Percentiles rank a stretch among this genome's conserved stretches.
Evolutionary conservation across 495 filamentous ascomycete species (phyloP).

Genomic region (Talaromyces thailandensis): DNA sequence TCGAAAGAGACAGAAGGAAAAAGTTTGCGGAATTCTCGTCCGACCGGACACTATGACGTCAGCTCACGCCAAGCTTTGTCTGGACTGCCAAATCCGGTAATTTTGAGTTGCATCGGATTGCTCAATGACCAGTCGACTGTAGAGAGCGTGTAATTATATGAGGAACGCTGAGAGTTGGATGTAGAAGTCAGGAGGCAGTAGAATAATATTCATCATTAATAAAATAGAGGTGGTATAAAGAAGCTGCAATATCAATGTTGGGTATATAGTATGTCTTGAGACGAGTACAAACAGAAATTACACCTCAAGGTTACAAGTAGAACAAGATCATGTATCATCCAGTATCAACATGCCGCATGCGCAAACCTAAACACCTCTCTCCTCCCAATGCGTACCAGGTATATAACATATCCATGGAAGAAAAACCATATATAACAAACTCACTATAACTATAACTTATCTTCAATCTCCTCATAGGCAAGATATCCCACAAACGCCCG

Average conservation of each 20-base stretch:
- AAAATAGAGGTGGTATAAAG: neutral
- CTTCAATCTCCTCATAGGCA: conserved; percentile 48
- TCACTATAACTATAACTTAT: conserved; percentile 10
- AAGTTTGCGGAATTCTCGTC: neutral
- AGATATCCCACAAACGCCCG: conserved; percentile 74
- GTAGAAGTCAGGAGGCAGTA: conserved; percentile 11
- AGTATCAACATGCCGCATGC: neutral
- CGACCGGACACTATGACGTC: neutral
- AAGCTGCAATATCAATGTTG: neutral
- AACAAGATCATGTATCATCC: neutral
- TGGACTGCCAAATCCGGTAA: neutral
- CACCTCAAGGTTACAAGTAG: neutral
- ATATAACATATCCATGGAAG: neutral
- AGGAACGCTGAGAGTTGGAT: neutral
- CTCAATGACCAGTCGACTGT: neutral
- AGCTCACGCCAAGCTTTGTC: neutral
- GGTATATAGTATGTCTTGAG: neutral
- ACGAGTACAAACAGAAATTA: neutral
- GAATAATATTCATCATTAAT: conserved; percentile 28
- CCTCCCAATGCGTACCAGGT: neutral
- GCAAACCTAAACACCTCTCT: neutral
- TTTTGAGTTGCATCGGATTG: neutral
- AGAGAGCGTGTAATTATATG: too few relatives aligned
- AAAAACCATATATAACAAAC: neutral
- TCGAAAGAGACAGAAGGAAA: neutral